Percentiles rank a stretch among this genome's conserved stretches.
phyloP scores from a whole-genome alignment of 2,329 filamentous ascomycete genomes.

The Ceratocystis smalleyi region DNA sequence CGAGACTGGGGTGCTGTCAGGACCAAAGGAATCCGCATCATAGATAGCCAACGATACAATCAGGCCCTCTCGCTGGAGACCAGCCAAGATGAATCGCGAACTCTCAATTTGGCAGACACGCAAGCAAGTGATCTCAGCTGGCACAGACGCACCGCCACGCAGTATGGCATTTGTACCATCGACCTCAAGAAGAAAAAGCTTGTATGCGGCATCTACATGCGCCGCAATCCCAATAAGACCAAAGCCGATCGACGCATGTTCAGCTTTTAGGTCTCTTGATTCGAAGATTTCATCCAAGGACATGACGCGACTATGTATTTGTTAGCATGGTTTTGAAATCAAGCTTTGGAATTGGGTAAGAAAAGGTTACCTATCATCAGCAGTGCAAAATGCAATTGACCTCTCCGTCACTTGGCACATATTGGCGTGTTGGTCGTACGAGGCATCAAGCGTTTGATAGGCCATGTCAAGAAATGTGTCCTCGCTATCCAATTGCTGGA shows the following conservation, averaged over 20 bases:
- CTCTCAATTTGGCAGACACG: conserved; percentile 20
- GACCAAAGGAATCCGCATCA: not conserved
- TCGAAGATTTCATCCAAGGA: conserved; percentile 24
- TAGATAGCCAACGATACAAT: conserved; percentile 12
- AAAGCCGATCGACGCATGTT: conserved; percentile 29
- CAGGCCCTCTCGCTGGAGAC: conserved; percentile 20
- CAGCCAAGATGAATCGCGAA: conserved; percentile 20
- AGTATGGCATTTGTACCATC: not conserved
- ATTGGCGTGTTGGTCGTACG: conserved; percentile 24
- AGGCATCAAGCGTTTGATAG: conserved; percentile 36
- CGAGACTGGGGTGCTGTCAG: not conserved
- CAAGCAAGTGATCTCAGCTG: conserved; percentile 35
- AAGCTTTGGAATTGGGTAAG: not conserved
- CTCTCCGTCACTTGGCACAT: conserved; percentile 41
- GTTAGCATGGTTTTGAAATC: conserved; percentile 17
- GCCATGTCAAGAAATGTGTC: conserved; percentile 35
- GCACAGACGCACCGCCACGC: not conserved
- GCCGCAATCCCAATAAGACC: conserved; percentile 31
- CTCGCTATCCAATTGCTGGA: conserved; percentile 18
- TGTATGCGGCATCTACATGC: conserved; percentile 19
- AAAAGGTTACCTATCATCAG: conserved; percentile 24
- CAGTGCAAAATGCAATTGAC: conserved; percentile 28
- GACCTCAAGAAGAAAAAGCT: conserved; percentile 4
- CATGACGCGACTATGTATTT: conserved; percentile 21
- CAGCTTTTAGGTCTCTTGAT: conserved; percentile 22